Base-by-base conservation (phyloP, 805 yeast genomes). In the Metschnikowia kofuensis region DNA sequence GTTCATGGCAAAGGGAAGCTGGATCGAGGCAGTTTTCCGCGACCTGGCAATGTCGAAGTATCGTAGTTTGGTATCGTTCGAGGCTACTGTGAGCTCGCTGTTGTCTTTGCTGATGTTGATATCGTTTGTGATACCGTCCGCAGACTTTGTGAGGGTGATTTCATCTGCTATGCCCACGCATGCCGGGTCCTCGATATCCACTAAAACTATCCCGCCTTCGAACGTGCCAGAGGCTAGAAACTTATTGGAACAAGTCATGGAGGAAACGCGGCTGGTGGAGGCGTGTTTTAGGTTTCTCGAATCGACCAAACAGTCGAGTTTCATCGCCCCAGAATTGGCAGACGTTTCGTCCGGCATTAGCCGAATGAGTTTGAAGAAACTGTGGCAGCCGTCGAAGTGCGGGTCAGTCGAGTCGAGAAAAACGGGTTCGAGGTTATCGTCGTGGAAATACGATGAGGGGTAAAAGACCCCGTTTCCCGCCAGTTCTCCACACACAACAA, bases 111-210 rank as follows among this genome's bases (percentile, higher is more conserved):
- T 60, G 16, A 76, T 64, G 35, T 68, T 59, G 10, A 76, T 68
- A 47, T 76, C 79, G 60, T 81, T 82, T 6, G 82, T 77, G 26
- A 80, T 78, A 1, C 82, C 83, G 55, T 78, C 78, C 13, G 62
- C 35, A 43, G 72, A 72, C 12, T 60, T 56, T 1, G 83, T 74
- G 21, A 82, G 51, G 27, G 64, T 60, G 46, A 62, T 68, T 54
- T 72, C 78, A 15, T 68, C 70, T 1, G 66, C 45, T 9, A 53
- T 37, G 5, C 48, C 51, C 0, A 65, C 45, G 29, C 46, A 34
- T 13, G 53, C 53, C 0, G 66, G 60, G 40, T 61, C 64, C 4
- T 57, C 46, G 2, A 74, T 65, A 41, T 71, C 67, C 49, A 73
- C 67, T 35, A 74, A 59, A 4, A 77, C 54, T 48, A 72, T 68